Base-by-base conservation (phyloP, 2,329 filamentous ascomycete genomes). In the Alternaria viburni region DNA sequence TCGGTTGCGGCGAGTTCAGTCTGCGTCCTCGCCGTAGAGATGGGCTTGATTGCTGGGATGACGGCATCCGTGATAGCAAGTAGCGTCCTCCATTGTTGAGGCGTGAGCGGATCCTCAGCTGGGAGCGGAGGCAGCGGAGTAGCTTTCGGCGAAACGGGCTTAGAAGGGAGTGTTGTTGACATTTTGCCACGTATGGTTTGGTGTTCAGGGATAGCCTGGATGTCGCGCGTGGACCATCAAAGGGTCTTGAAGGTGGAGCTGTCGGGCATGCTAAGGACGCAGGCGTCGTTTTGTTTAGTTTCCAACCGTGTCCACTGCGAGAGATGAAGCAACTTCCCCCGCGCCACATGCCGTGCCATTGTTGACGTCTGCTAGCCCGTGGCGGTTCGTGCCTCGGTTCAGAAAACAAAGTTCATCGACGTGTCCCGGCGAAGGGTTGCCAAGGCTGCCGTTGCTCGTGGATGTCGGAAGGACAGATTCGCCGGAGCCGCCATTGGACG, bases 41-140 rank as follows among this genome's bases (percentile, higher is more conserved):
- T 76, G 4, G 82, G 80, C 41, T 79, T 83, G 64, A 92, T 83
- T 19, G 88, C 85, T 3, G 90, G 89, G 30, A 92, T 79, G 17
- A 87, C 78, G 1, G 87, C 83, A 65, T 89, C 87, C 9, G 85
- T 81, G 28, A 90, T 82, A 23, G 87, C 84, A 50, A 87, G 79
- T 4, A 90, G 78, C 1, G 85, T 88, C 28, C 79, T 81, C 88
- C 88, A 90, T 82, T 90, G 88, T 3, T 80, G 74, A 12, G 83
- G 76, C 3, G 83, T 85, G 67, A 89, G 82, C 52, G 86, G 80
- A 52, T 85, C 81, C 12, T 81, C 77, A 5, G 75, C 66, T 15
- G 85, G 81, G 3, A 82, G 77, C 1, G 85, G 83, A 25, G 85
- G 82, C 10, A 87, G 74, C 55, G 85, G 82, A 43, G 75, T 69